These are phyloP conservation scores for Penstemon newberryi DNA, from an alignment of 257 asterid species.

Conservation along the genomic window DNA sequence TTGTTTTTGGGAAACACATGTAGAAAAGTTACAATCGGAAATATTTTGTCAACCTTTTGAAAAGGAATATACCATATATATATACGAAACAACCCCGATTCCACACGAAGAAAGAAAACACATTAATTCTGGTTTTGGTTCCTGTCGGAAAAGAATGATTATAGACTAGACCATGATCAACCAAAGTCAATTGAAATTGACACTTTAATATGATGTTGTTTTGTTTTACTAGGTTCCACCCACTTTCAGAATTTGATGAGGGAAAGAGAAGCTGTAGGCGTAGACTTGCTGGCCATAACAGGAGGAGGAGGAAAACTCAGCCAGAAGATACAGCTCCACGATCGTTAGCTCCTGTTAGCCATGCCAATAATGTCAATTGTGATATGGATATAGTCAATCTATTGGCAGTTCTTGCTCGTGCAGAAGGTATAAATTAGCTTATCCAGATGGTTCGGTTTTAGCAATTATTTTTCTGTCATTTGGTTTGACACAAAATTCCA, in stretches of 20 bases:
- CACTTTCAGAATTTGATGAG: conserved; percentile 87
- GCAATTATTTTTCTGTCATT: background rate
- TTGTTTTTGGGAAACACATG: conserved; percentile 7
- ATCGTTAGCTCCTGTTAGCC: conserved; percentile 41
- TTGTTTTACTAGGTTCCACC: conserved; percentile 73
- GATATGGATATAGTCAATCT: conserved; percentile 62
- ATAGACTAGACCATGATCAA: too few relatives aligned
- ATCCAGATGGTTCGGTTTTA: background rate
- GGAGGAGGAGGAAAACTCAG: conserved; percentile 92
- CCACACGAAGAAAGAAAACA: too few relatives aligned
- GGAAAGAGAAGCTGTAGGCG: conserved; percentile 98
- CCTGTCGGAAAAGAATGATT: too few relatives aligned
- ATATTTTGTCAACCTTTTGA: too few relatives aligned
- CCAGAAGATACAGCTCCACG: conserved; percentile 64
- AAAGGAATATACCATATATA: too few relatives aligned
- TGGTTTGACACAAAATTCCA: too few relatives aligned
- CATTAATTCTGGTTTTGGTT: too few relatives aligned
- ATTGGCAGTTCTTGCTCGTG: conserved; percentile 57
- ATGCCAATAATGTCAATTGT: conserved; percentile 37
- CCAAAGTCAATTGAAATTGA: too few relatives aligned
- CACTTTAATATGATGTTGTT: background rate
- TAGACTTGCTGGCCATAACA: conserved; percentile 93
- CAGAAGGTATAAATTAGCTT: conserved; percentile 52
- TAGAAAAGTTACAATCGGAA: too few relatives aligned
- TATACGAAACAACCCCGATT: too few relatives aligned